phyloP scores from a whole-genome alignment of 345 rosid genomes.

The Kernera saxatilis region DNA sequence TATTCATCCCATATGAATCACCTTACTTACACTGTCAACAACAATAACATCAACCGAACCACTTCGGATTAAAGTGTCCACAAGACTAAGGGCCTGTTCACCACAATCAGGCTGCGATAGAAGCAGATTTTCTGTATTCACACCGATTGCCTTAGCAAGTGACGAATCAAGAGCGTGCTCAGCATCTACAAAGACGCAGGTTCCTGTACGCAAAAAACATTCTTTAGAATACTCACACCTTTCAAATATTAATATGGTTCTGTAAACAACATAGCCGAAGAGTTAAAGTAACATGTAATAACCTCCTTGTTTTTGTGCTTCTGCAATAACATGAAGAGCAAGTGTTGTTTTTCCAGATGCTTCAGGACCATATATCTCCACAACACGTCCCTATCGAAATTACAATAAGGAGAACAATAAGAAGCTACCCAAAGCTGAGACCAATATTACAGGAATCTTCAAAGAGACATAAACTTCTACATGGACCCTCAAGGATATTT shows the following conservation, averaged over 20 bases:
- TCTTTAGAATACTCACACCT: background rate
- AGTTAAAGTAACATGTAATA: conserved; percentile 1
- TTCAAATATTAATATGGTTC: background rate
- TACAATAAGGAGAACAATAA: background rate
- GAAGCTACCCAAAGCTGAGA: conserved; percentile 15
- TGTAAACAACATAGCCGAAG: background rate
- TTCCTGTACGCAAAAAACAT: conserved; percentile 38
- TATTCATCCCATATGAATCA: background rate
- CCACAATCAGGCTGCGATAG: conserved; percentile 98
- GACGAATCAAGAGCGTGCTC: conserved; percentile 99
- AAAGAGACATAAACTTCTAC: background rate
- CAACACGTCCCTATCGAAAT: conserved; percentile 80
- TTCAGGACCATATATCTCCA: conserved; percentile 98
- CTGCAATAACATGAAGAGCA: conserved; percentile 93
- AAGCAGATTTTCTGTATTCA: conserved; percentile 85
- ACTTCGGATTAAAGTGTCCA: conserved; percentile 83
- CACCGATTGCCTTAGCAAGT: conserved; percentile 80
- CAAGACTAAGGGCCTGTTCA: conserved; percentile 96
- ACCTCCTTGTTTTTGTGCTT: conserved; percentile 99
- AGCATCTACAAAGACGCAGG: conserved; percentile 92
- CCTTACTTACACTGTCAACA: conserved; percentile 90
- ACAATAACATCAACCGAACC: conserved; percentile 96
- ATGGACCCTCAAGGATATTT: background rate
- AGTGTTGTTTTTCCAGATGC: conserved; percentile 99
- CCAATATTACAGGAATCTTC: background rate